These are phyloP conservation scores for Ustilago trichophora DNA, from an alignment of 1,284 basidiomycete species.

Conservation along the genomic window DNA sequence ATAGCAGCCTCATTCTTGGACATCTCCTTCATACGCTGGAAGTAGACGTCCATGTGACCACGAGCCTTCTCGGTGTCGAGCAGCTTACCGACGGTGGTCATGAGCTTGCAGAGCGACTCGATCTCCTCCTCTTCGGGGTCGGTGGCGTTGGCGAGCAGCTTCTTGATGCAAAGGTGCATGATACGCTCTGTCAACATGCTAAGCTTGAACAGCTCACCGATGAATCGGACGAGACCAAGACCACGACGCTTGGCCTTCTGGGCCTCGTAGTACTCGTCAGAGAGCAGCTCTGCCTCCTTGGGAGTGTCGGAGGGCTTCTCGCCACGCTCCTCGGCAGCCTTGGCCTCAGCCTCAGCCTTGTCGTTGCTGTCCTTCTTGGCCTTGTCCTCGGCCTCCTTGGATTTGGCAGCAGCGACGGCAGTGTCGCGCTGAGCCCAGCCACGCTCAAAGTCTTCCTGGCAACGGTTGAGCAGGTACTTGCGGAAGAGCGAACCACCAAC, in stretches of 20 bases:
- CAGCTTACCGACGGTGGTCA: constrained; percentile 84
- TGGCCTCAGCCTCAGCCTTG: constrained; percentile 69
- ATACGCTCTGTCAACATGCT: constrained; percentile 92
- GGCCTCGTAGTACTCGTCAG: constrained; percentile 94
- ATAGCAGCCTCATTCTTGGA: constrained; percentile 79
- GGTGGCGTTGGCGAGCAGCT: constrained; percentile 87
- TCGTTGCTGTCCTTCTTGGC: constrained; percentile 70
- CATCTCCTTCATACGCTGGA: constrained; percentile 81
- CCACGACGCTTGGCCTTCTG: constrained; percentile 97
- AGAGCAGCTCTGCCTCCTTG: constrained; percentile 72
- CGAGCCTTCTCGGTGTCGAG: constrained; percentile 80
- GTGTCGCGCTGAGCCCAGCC: constrained; percentile 75
- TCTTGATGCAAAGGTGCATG: constrained; percentile 96
- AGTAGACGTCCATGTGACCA: constrained; percentile 90
- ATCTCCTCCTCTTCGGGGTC: constrained; percentile 98
- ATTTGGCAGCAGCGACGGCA: constrained; percentile 70
- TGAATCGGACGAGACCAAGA: constrained; percentile 95
- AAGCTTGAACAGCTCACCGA: constrained; percentile 96
- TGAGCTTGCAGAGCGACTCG: constrained; percentile 90
- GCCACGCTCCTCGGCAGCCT: constrained; percentile 71
- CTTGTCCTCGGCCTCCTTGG: constrained; percentile 72
- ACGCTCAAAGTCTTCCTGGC: constrained; percentile 92
- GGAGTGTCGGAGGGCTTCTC: constrained; percentile 60
- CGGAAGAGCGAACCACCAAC: constrained; percentile 86
- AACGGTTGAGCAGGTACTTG: constrained; percentile 89